Evolutionary conservation across 352 stramenopile species (phyloP).

Genomic region (Pythium graminicola): DNA sequence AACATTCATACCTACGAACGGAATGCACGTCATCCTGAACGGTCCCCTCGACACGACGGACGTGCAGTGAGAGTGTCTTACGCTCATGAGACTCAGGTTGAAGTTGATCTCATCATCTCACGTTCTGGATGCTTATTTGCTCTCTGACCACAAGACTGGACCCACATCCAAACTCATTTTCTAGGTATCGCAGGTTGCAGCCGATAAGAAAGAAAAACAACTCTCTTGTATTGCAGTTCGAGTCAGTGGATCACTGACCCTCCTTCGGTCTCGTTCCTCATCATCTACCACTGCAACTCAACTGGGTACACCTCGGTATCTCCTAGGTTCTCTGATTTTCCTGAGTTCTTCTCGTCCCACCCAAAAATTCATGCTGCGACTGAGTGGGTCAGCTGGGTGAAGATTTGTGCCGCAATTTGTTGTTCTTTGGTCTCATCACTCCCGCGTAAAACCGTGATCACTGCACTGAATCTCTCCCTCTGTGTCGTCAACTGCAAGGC

Average conservation of each 20-base stretch:
- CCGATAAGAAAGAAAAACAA: no score
- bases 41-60: not conserved
- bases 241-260: no score
- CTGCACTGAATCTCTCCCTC: conserved; percentile 34
- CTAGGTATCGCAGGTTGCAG: no score
- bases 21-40: not conserved
- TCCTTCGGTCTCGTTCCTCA: not conserved
- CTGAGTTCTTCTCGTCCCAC: not conserved
- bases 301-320: no score
- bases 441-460: conserved; percentile 35
- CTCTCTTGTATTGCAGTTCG: no score
- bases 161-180: not conserved
- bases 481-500: conserved; percentile 42
- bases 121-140: not conserved
- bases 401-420: conserved; percentile 44
- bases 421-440: conserved; percentile 63
- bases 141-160: not conserved
- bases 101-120: not conserved
- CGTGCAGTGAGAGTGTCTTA: not conserved
- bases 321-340: not conserved
- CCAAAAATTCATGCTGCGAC: conserved; percentile 11
- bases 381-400: conserved; percentile 28
- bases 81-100: conserved; percentile 1
- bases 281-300: no score
- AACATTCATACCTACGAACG: not conserved